Base-by-base conservation (phyloP, 2,329 filamentous ascomycete genomes). In the Teratosphaeria destructans region DNA sequence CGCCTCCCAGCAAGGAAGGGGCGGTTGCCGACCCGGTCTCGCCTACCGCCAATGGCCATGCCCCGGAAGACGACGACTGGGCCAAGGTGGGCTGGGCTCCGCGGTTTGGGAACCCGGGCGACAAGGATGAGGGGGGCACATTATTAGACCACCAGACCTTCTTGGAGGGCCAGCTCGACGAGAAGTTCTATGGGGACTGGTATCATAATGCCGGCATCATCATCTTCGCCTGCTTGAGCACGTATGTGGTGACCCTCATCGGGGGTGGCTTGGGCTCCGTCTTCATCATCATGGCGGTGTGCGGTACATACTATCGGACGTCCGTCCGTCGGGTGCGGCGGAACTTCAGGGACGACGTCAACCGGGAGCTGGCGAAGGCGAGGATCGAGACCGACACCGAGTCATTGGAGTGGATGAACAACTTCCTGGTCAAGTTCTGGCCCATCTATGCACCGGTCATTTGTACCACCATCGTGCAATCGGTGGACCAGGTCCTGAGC, bases 391-490 rank as follows among this genome's bases (percentile, higher is more conserved):
- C 86, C 8, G 94, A 99, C 67, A 85, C 85, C 29, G 94, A 99
- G 76, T 94, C 89, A 59, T 79, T 99, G 55, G 94, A 99, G 74
- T 99, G 94, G 94, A 97, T 99, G 74, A 99, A 99, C 80, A 95
- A 90, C 67, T 99, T 99, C 77, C 74, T 99, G 68, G 85, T 95
- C 76, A 99, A 99, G 74, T 99, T 99, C 78, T 99, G 94, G 94
- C 94, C 94, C 63, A 99, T 99, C 70, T 97, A 96, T 73, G 90
- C 94, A 59, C 94, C 94, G 1, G 90, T 97, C 10, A 83, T 99
- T 12, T 93, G 91, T 62, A 85, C 94, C 66, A 95, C 90, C 26
- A 88, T 99, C 68, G 89, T 97, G 75, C 90, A 86, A 73, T 91
- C 92, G 0, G 94, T 97, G 55, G 94, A 99, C 70, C 94, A 97